Evolutionary conservation across 2,329 filamentous ascomycete species (phyloP), one percentile per base, ranked within the genome.

Genomic region (Ophiostoma himal-ulmi): DNA sequence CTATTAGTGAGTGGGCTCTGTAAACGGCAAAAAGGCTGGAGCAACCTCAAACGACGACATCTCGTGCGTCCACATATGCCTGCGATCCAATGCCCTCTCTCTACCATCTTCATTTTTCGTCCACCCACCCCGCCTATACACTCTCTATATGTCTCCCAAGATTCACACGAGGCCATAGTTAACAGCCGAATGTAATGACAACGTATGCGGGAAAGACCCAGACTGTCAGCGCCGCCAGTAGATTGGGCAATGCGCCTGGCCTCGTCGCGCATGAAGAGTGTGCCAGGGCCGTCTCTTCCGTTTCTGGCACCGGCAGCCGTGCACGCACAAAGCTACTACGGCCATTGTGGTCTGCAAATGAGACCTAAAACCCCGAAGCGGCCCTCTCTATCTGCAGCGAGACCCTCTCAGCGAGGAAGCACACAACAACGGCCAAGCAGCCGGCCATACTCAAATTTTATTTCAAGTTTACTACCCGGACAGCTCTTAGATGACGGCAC

Each of bases 221-320:
- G 62, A 65, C 37, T 52, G 62, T 70, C 70, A 70, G 72, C 57
- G 68, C 70, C 41, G 69, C 68, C 69, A 39, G 70, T 65, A 65
- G 68, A 70, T 68, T 71, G 73, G 73, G 71, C 71, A 65, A 74
- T 75, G 74, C 73, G 71, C 71, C 65, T 70, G 71, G 74, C 69
- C 30, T 70, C 66, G 14, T 64, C 52, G 57, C 69, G 67, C 36
- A 39, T 65, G 20, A 22, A 8, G 37, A 22, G 62, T 39, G 62
- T 36, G 11, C 26, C 22, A 6, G 22, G 67, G 57, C 57, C 26
- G 11, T 34, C 26, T 22, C 34, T 64, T 34, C 57, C 52, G 52
- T 62, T 17, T 14, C 57, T 64, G 34, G 60, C 20, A 20, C 60
- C 60, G 34, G 60, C 34, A 20, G 4, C 20, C 36, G 36, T 22